phyloP scores from a whole-genome alignment of 2,329 filamentous ascomycete genomes.

The Macroventuria anomochaeta region DNA sequence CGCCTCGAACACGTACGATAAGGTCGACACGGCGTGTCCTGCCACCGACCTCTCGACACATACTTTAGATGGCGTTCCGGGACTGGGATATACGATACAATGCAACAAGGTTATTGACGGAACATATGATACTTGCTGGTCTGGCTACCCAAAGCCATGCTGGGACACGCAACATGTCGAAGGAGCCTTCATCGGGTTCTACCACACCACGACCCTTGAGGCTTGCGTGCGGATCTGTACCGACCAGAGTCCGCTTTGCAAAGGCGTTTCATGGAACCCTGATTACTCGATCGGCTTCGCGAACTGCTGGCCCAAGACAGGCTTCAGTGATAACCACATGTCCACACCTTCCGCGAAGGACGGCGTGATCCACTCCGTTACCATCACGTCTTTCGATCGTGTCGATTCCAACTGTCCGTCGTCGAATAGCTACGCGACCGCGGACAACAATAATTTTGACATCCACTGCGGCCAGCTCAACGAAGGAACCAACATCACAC shows the following conservation, averaged over 20 bases:
- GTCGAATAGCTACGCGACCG: conserved; percentile 20
- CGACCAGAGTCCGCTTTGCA: conserved; percentile 39
- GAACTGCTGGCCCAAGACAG: conserved; percentile 44
- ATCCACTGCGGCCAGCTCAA: conserved; percentile 41
- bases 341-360: conserved; percentile 6
- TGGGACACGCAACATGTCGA: conserved; percentile 9
- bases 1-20: conserved; percentile 25
- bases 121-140: conserved; percentile 31
- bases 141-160: conserved; percentile 29
- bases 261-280: conserved; percentile 39
- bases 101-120: conserved; percentile 35
- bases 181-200: conserved; percentile 30
- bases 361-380: conserved; percentile 35
- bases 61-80: conserved; percentile 27
- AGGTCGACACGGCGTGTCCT: conserved; percentile 32
- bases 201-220: conserved; percentile 36
- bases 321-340: conserved; percentile 18
- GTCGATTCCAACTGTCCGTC: conserved; percentile 31
- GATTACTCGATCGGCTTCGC: conserved; percentile 38
- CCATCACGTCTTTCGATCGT: conserved; percentile 32
- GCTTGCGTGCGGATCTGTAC: conserved; percentile 40
- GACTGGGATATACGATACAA: conserved; percentile 37
- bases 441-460: conserved; percentile 31
- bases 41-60: conserved; percentile 30
- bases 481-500: conserved; percentile 39